Evolutionary conservation across 2,329 filamentous ascomycete species (phyloP).

Genomic region (Fusarium oligoseptatum): DNA sequence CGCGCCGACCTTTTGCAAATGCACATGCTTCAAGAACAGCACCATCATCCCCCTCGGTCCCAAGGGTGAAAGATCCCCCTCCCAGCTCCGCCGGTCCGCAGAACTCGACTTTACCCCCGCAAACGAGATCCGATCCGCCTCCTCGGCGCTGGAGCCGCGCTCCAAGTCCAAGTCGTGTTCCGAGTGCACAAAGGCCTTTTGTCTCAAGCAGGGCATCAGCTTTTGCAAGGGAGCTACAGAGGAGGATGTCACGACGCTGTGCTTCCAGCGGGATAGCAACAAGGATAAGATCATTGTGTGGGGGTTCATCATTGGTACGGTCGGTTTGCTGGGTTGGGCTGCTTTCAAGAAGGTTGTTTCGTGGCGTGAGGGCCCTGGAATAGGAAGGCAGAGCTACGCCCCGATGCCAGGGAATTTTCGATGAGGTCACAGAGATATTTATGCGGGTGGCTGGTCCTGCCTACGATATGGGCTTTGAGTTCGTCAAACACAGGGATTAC

Average conservation of each 20-base stretch:
- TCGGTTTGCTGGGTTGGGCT: constrained; percentile 72
- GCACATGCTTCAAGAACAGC: constrained; percentile 78
- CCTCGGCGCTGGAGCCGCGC: constrained; percentile 35
- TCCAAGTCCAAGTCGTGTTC: constrained; percentile 65
- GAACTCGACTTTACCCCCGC: constrained; percentile 39
- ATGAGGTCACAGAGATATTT: constrained; percentile 6
- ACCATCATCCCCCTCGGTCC: constrained; percentile 74
- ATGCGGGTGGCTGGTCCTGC: background rate
- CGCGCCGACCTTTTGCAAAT: constrained; percentile 76
- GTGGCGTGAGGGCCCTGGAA: constrained; percentile 50
- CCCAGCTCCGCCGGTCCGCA: constrained; percentile 41
- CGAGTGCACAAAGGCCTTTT: constrained; percentile 75
- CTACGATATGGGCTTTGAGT: background rate
- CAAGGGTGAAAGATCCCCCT: constrained; percentile 47
- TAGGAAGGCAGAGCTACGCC: constrained; percentile 49
- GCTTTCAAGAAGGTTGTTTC: constrained; percentile 64
- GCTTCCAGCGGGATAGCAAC: constrained; percentile 76
- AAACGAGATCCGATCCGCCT: constrained; percentile 16
- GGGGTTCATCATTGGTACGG: constrained; percentile 71
- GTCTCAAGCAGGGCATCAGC: constrained; percentile 69
- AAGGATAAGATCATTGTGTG: constrained; percentile 77
- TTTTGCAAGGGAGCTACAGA: constrained; percentile 74
- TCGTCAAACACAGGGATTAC: background rate
- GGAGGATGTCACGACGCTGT: constrained; percentile 72
- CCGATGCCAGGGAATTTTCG: constrained; percentile 46